A percentile compares a stretch with the other conserved stretches of the same genome.
Conservation (phyloP, 768 basidiomycete genomes). For the Suillus alpinus region DNA sequence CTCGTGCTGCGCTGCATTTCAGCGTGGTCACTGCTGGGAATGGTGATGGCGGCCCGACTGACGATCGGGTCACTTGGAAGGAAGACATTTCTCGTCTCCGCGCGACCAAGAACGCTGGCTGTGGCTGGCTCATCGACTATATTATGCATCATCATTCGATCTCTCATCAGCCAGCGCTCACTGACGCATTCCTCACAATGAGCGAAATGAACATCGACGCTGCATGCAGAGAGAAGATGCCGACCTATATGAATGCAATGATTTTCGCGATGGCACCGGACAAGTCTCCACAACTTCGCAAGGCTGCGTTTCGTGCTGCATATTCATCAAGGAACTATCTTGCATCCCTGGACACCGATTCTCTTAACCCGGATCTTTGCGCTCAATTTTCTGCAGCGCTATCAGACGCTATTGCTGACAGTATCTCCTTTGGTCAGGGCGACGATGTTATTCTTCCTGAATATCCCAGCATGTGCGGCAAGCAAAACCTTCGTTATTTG, state of each 20-base stretch:
- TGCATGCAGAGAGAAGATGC: not conserved
- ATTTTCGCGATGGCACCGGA: slow-evolving; percentile 6
- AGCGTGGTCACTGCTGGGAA: slow-evolving; percentile 5
- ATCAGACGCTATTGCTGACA: not conserved
- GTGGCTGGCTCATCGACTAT: slow-evolving; percentile 9
- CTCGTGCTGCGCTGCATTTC: slow-evolving; percentile 6
- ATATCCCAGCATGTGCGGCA: not conserved
- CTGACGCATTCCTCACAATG: slow-evolving; percentile 9
- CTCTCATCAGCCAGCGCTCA: slow-evolving; percentile 4
- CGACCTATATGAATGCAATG: slow-evolving; percentile 1
- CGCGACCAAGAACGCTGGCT: not conserved
- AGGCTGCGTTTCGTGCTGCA: slow-evolving; percentile 4
- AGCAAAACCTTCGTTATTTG: slow-evolving; percentile 7
- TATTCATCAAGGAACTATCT: slow-evolving; percentile 5
- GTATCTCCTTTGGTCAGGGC: not conserved
- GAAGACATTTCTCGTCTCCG: not conserved
- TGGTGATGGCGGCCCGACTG: not conserved
- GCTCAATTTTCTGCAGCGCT: not conserved
- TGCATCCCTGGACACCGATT: not conserved
- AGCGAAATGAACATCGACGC: slow-evolving; percentile 4
- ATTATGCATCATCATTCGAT: slow-evolving; percentile 3
- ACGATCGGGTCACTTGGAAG: not conserved
- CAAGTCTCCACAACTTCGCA: slow-evolving; percentile 3
- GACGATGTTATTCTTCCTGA: not conserved
- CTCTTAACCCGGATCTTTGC: not conserved